Evolutionary conservation across 1,139 yeast genomes (phyloP).

Genomic region (Blastobotrys persicus): DNA sequence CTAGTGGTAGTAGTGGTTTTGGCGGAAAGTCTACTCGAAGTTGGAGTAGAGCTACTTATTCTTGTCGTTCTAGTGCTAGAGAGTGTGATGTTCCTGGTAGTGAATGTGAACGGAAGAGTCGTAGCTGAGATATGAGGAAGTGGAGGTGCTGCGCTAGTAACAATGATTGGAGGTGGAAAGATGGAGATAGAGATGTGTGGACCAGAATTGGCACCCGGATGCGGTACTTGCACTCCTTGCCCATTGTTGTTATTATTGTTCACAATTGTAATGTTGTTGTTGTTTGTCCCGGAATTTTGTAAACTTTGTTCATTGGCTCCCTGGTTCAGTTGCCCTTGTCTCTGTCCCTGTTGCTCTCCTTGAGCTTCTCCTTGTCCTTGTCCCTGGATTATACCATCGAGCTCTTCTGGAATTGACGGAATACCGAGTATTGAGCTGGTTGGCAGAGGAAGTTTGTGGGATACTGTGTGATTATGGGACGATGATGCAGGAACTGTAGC

Average conservation of each 20-base stretch:
- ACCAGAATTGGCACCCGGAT: neutral
- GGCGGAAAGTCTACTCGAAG: neutral
- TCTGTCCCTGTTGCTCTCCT: neutral
- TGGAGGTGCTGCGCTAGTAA: no score
- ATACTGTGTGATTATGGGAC: no score
- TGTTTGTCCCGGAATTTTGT: neutral
- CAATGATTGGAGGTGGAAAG: neutral
- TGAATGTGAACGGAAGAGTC: constrained; percentile 5
- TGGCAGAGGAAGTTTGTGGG: no score
- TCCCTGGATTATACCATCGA: no score
- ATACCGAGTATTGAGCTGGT: no score
- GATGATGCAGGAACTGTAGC: no score
- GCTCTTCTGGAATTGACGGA: no score
- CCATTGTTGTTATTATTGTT: constrained; percentile 2
- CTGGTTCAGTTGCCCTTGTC: neutral
- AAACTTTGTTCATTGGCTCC: neutral
- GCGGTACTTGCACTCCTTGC: no score
- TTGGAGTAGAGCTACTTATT: neutral
- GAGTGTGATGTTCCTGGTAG: no score
- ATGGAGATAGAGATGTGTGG: neutral
- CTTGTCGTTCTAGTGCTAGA: no score
- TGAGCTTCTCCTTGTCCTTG: neutral
- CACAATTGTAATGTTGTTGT: neutral
- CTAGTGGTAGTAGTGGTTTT: neutral
- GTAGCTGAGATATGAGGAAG: constrained; percentile 1